Evolutionary conservation across 768 basidiomycete species (phyloP).

Genomic region (Amanita molliuscula): DNA sequence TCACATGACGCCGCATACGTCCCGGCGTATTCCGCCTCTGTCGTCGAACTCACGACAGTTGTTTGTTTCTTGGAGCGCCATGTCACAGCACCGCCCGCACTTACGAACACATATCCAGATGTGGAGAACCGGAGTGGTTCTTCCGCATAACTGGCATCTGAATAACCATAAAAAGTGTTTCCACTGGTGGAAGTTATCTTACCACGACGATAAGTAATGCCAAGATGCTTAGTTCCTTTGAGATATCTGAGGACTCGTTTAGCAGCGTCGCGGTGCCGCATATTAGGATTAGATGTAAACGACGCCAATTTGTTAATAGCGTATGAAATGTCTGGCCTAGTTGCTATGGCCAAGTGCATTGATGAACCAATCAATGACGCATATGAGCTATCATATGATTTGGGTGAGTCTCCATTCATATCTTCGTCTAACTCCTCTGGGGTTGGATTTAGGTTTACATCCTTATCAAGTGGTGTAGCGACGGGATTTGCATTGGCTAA

Average conservation of each 20-base stretch:
- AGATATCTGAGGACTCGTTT: conserved; percentile 1
- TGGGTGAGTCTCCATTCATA: not conserved
- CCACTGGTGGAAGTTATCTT: accelerated
- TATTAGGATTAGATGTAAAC: not conserved
- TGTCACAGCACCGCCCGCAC: not conserved
- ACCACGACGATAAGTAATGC: not conserved
- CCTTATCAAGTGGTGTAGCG: not conserved
- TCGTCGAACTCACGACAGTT: not conserved
- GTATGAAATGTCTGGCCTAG: conserved; percentile 7
- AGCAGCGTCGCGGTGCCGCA: not conserved
- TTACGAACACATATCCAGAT: not conserved
- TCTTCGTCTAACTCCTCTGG: not conserved
- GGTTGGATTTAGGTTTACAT: not conserved
- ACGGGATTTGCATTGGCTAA: not conserved
- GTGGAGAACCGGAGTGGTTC: not conserved
- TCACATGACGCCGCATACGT: too few species aligned
- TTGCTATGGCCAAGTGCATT: not conserved
- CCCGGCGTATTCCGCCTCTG: too few species aligned
- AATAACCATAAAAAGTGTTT: not conserved
- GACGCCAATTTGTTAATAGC: not conserved
- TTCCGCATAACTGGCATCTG: not conserved
- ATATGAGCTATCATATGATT: not conserved
- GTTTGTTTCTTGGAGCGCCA: not conserved
- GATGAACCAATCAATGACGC: not conserved
- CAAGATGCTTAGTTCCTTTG: not conserved